Base-by-base conservation (phyloP, 2,329 filamentous ascomycete genomes). In the Talaromyces sp. region DNA sequence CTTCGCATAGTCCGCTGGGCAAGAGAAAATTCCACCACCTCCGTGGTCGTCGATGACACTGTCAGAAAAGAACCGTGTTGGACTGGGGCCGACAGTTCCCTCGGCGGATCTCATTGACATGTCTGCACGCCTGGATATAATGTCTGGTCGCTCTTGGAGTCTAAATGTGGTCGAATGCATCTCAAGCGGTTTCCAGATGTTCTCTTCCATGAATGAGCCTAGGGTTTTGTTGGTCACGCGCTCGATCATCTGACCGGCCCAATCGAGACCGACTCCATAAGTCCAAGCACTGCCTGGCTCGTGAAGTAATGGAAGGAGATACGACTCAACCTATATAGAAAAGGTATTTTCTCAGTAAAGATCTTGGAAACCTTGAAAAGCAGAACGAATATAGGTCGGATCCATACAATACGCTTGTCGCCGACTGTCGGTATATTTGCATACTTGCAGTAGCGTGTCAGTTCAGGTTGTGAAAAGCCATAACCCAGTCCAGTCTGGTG, bases 241-340 rank as follows among this genome's bases (percentile, higher is more conserved):
- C 25, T 54, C 54, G 19, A 64, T 47, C 31, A 60, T 34, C 45
- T 22, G 22, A 4, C 63, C 63, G 11, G 43, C 56, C 63, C 63
- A 64, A n/a, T 64, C 63, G 17, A 54, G 13, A 7, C 63, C 63
- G 5, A 54, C 45, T 4, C 63, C 63, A 40, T 64, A 64, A 31
- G 19, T 38, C 54, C 40, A 64, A n/a, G 56, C 25, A n/a, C 17
- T 60, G 13, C 63, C 63, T 17, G 63, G 63, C 19, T 64, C 54
- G 54, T 60, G 29, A 11, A 64, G 11, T 34, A 64, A 10, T 29
- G 63, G 63, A 31, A 49, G 25, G 4, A 38, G 10, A 22, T 40
- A 59, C 15, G 13, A 38, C 27, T 53, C 54, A 15, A 25, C 5
- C 62, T 64, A 53, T n/a, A 27, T 15, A 6, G 29, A n/a, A 15